phyloP scores from a whole-genome alignment of 2,329 filamentous ascomycete genomes.

The Xylaria sp. region DNA sequence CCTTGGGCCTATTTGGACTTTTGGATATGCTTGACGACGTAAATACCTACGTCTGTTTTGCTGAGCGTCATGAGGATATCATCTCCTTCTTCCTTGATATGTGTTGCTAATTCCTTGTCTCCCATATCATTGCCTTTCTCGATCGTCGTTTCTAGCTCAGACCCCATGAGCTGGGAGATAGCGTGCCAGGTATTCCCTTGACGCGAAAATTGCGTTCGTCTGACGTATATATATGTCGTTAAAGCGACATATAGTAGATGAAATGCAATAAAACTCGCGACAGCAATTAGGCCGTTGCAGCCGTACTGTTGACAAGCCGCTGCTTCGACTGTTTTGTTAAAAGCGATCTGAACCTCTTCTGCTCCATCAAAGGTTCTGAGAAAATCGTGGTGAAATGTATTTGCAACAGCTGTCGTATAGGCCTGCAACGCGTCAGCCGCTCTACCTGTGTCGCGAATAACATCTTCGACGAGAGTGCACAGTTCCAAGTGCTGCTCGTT shows the following conservation, averaged over 20 bases:
- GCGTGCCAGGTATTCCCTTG: background rate
- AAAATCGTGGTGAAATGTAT: background rate
- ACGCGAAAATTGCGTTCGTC: background rate
- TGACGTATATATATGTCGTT: background rate
- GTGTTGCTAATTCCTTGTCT: background rate
- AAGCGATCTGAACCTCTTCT: background rate
- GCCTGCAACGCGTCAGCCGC: background rate
- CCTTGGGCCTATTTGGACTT: background rate
- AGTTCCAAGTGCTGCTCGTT: background rate
- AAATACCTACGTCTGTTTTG: background rate
- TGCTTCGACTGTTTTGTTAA: background rate
- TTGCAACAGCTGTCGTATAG: background rate
- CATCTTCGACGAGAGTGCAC: background rate
- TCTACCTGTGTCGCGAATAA: background rate
- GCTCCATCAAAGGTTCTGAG: background rate
- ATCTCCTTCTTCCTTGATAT: background rate
- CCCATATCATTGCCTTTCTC: background rate
- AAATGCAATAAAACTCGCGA: background rate
- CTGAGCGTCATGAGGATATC: background rate
- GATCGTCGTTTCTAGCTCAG: background rate
- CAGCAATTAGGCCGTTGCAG: background rate
- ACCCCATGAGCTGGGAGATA: background rate
- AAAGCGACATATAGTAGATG: background rate
- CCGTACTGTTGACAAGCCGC: background rate
- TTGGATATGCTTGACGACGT: background rate